Base-by-base conservation (phyloP, 345 rosid genomes). In the Acer campestre region DNA sequence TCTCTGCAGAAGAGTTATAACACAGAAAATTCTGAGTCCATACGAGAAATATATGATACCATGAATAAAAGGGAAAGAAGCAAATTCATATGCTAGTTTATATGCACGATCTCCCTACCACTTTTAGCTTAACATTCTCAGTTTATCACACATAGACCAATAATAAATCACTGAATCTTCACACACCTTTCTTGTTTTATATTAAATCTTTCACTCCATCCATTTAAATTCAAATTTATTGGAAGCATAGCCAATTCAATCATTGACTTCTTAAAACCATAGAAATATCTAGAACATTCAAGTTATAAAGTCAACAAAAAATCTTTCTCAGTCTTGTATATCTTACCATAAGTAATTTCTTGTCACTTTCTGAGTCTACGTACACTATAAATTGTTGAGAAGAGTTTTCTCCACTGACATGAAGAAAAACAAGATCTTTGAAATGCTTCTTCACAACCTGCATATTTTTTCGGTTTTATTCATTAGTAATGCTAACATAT, bases 391-490 rank as follows among this genome's bases (percentile, higher is more conserved):
- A 80, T 22, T 76, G 83, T 67, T 88, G 90, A 16, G 86, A 81
- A 0, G 88, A 80, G 38, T 73, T 81, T 80, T 84, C 88, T 63
- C 82, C 85, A 71, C 68, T 75, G 40, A 67, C 68, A 79, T 63
- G 86, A 68, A 91, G 82, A 83, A 71, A 90, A 3, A 81, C 83
- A 75, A 94, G 97, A 86, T 92, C 94, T 77, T 86, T 83, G 84
- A 96, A 96, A 84, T 91, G 93, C 82, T 89, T 92, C 77, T 80
- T 74, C 12, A 81, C 69, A 25, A 91, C 89, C 99, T 94, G 77
- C 78, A 83, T 63, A 58, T 59, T 44, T 69, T 61, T 66, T 9
- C 10, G 75, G 27, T 63, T 14, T 31, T 70, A 67, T 38, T 18
- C 71, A 66, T 65, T 16, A 53, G 55, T 13, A 35, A 18, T 49